phyloP scores from a whole-genome alignment of 306 rosid species.

The Cicer yamashitae region DNA sequence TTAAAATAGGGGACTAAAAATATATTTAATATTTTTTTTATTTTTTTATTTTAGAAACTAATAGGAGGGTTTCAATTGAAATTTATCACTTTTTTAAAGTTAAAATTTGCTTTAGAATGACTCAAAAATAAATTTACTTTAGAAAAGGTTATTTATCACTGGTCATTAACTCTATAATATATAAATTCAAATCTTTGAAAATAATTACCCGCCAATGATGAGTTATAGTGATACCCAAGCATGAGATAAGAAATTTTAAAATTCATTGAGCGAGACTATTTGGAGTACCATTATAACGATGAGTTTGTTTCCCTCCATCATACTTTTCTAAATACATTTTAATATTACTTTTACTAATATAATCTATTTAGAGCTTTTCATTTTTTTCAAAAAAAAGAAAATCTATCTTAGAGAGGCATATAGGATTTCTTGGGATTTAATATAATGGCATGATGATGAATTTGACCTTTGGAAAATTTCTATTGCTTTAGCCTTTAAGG shows the following conservation, averaged over 20 bases:
- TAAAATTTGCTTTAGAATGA: neutral
- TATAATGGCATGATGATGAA: conserved; percentile 57
- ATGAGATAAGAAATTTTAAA: conserved; percentile 7
- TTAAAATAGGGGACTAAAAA: no score
- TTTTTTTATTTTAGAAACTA: no score
- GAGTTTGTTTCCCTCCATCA: conserved; percentile 41
- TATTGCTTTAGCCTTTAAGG: conserved; percentile 30
- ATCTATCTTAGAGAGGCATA: conserved; percentile 32
- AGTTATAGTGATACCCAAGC: neutral
- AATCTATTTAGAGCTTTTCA: neutral
- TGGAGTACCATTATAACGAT: conserved; percentile 50
- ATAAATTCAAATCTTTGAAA: neutral
- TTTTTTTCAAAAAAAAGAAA: no score
- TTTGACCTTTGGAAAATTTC: conserved; percentile 54
- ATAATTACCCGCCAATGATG: neutral
- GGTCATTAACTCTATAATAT: neutral
- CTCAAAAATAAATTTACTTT: neutral
- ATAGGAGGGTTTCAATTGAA: neutral
- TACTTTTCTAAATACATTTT: conserved; percentile 44
- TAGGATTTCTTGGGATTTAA: conserved; percentile 39
- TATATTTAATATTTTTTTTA: no score
- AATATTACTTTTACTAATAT: conserved; percentile 25
- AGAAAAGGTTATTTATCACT: neutral
- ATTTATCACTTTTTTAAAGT: neutral
- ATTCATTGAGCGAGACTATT: conserved; percentile 45